These are phyloP conservation scores for Phyllosticta ampelicida DNA, from an alignment of 2,329 filamentous ascomycete species.

Conservation along the genomic window DNA sequence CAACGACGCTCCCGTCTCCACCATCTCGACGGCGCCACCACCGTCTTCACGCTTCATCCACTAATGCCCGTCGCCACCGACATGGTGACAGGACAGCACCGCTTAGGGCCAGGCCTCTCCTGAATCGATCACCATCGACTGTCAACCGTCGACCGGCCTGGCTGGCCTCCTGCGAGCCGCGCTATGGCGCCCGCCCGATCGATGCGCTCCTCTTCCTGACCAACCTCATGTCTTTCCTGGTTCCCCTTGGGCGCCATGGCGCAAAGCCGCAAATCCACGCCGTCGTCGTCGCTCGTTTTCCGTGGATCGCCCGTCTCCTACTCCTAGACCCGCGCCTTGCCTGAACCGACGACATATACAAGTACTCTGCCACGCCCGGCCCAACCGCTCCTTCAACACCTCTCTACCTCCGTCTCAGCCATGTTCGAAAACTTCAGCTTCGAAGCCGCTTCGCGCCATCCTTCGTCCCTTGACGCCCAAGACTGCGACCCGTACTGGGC, in stretches of 20 bases:
- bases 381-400: background rate
- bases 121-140: no score
- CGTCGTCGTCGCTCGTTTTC: slow-evolving; percentile 5
- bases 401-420: background rate
- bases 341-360: background rate
- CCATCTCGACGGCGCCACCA: background rate
- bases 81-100: background rate
- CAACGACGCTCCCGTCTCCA: no score
- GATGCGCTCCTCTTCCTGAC: slow-evolving; percentile 2
- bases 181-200: background rate
- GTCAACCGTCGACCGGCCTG: background rate
- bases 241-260: background rate
- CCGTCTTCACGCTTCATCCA: background rate
- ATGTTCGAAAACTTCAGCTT: slow-evolving; percentile 33
- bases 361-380: background rate
- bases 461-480: slow-evolving; percentile 3
- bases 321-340: slow-evolving; percentile 1
- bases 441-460: slow-evolving; percentile 20
- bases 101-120: background rate
- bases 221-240: background rate
- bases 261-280: slow-evolving; percentile 3
- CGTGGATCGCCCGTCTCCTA: background rate
- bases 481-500: slow-evolving; percentile 5
- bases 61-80: background rate
- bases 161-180: background rate